Evolutionary conservation across 768 basidiomycete genomes (phyloP).

Genomic region (Sporobolomyces pararoseus): DNA sequence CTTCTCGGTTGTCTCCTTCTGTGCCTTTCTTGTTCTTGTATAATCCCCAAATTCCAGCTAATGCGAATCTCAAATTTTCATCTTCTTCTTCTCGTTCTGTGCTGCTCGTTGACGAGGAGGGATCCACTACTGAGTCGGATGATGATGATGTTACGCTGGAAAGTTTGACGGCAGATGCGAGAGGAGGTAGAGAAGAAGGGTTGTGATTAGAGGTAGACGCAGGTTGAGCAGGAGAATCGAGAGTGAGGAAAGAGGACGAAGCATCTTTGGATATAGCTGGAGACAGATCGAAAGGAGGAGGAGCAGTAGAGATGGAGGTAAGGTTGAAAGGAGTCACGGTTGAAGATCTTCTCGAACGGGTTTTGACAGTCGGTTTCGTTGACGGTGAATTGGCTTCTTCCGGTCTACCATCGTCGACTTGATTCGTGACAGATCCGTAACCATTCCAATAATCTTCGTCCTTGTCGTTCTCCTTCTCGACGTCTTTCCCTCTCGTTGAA

Average conservation of each 20-base stretch:
- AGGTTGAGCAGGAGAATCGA: background rate
- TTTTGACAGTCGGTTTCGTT: background rate
- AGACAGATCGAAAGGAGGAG: background rate
- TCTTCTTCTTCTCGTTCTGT: background rate
- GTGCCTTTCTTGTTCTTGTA: background rate
- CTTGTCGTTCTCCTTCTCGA: background rate
- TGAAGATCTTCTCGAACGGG: conserved; percentile 9
- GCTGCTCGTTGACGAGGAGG: background rate
- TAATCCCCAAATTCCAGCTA: conserved; percentile 7
- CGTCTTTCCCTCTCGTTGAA: background rate
- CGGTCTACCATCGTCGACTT: conserved; percentile 8
- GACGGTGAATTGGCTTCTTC: too few relatives aligned
- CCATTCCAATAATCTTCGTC: conserved; percentile 23
- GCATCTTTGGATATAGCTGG: background rate
- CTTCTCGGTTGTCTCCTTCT: too few relatives aligned
- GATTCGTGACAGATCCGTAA: conserved; percentile 13
- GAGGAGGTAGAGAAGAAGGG: background rate
- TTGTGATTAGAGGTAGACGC: background rate
- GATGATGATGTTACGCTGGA: background rate
- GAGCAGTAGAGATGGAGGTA: background rate
- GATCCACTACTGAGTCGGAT: background rate
- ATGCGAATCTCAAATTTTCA: background rate
- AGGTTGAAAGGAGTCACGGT: conserved; percentile 3
- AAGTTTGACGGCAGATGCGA: conserved; percentile 8
- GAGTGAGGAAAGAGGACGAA: background rate